These are phyloP conservation scores for Gentiana dahurica DNA, from an alignment of 257 asterid genomes.

Conservation along the genomic window DNA sequence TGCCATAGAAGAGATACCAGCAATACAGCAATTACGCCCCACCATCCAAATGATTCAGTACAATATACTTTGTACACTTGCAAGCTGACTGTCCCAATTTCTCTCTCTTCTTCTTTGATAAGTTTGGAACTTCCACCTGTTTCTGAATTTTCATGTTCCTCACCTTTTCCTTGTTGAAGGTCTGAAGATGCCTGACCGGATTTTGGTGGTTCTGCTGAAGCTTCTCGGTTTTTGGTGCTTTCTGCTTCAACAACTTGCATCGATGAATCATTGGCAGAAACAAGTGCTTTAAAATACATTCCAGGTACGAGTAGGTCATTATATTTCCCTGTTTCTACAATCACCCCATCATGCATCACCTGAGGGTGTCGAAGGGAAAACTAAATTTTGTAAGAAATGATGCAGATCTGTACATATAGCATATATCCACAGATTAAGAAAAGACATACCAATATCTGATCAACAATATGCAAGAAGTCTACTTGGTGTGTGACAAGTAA, in stretches of 20 bases:
- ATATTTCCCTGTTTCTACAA: slow-evolving; percentile 85
- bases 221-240: slow-evolving; percentile 25
- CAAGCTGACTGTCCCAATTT: slow-evolving; percentile 65
- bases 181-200: slow-evolving; percentile 33
- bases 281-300: slow-evolving; percentile 62
- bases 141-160: slow-evolving; percentile 25
- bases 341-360: slow-evolving; percentile 93
- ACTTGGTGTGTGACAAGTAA: slow-evolving; percentile 97
- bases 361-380: slow-evolving; percentile 9
- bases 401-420: too few relatives aligned
- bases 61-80: slow-evolving; percentile 65
- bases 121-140: slow-evolving; percentile 48
- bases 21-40: slow-evolving; percentile 45
- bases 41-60: slow-evolving; percentile 87
- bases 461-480: slow-evolving; percentile 93
- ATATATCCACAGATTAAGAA: not conserved
- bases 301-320: slow-evolving; percentile 45
- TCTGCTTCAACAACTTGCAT: slow-evolving; percentile 91
- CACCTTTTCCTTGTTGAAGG: slow-evolving; percentile 39
- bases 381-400: not conserved
- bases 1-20: slow-evolving; percentile 57
- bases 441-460: slow-evolving; percentile 53
- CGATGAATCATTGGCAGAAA: slow-evolving; percentile 82
- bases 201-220: slow-evolving; percentile 22
- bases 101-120: slow-evolving; percentile 86